Evolutionary conservation across 805 yeast genomes (phyloP).

Genomic region (Sungouiozyma ichnusensis): DNA sequence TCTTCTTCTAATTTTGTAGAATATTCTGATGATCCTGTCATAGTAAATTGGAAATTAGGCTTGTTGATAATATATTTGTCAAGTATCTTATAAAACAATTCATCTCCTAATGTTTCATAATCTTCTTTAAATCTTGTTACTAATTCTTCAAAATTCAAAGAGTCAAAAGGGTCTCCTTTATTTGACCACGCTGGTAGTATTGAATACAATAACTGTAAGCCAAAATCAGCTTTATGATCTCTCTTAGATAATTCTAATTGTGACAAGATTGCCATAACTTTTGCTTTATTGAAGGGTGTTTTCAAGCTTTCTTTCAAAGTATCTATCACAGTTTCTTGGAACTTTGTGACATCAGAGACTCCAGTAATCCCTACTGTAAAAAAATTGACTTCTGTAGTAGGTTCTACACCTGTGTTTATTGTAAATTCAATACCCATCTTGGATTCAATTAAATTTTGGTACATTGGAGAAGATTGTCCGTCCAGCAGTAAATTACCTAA

Average conservation of each 20-base stretch:
- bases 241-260: constrained; percentile 77
- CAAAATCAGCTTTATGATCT: constrained; percentile 85
- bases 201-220: constrained; percentile 62
- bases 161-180: constrained; percentile 61
- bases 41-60: constrained; percentile 59
- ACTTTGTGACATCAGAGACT: constrained; percentile 36
- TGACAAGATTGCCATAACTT: constrained; percentile 79
- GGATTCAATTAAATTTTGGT: constrained; percentile 75
- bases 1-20: constrained; percentile 41
- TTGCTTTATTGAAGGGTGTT: constrained; percentile 40
- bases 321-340: constrained; percentile 38
- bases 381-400: constrained; percentile 63
- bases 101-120: constrained; percentile 40
- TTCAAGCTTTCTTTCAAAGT: constrained; percentile 37
- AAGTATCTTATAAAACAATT: constrained; percentile 51
- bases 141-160: constrained; percentile 53
- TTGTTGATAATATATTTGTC: constrained; percentile 39
- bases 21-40: constrained; percentile 59
- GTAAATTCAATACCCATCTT: constrained; percentile 80
- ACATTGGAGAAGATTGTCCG: constrained; percentile 87
- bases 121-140: constrained; percentile 53
- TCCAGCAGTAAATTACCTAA: constrained; percentile 65
- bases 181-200: constrained; percentile 82
- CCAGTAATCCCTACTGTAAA: constrained; percentile 86
- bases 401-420: constrained; percentile 80